Percentiles rank a stretch among this genome's conserved stretches.
Conservation (phyloP, 441 rosid species). For the Syzygium syzygioides region DNA sequence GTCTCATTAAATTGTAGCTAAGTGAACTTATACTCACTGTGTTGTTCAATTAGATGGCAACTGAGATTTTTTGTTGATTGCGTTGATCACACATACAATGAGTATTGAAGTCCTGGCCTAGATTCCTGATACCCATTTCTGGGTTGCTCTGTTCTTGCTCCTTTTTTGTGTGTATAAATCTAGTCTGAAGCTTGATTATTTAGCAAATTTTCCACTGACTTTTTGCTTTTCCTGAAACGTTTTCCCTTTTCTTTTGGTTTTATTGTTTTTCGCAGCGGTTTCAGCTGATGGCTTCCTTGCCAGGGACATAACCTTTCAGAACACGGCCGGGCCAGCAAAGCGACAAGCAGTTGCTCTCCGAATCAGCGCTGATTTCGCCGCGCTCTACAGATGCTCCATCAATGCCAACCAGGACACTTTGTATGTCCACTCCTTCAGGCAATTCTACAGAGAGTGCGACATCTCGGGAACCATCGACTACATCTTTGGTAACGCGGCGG, state of each 20-base stretch:
- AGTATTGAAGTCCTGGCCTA: background rate
- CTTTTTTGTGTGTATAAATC: background rate
- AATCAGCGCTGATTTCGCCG: constrained; percentile 65
- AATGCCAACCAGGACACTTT: constrained; percentile 70
- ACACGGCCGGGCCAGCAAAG: constrained; percentile 69
- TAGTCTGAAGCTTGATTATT: background rate
- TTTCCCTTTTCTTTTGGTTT: background rate
- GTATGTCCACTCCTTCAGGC: constrained; percentile 75
- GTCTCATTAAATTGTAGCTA: background rate
- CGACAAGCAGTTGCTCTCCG: constrained; percentile 81
- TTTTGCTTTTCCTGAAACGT: background rate
- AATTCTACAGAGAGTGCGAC: constrained; percentile 78
- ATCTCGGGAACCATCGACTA: constrained; percentile 74
- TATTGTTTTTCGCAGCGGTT: constrained; percentile 38
- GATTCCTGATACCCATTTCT: background rate
- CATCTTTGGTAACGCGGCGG: constrained; percentile 81
- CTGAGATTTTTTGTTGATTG: background rate
- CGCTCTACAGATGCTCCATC: constrained; percentile 51
- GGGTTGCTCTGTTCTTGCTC: background rate
- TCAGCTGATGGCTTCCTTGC: constrained; percentile 87
- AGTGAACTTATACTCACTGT: background rate
- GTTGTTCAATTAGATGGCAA: background rate
- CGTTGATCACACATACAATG: background rate
- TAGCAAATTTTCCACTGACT: background rate
- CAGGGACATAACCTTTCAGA: constrained; percentile 55